phyloP scores from a whole-genome alignment of 2,329 filamentous ascomycete species.

The Furcasterigmium furcatum region DNA sequence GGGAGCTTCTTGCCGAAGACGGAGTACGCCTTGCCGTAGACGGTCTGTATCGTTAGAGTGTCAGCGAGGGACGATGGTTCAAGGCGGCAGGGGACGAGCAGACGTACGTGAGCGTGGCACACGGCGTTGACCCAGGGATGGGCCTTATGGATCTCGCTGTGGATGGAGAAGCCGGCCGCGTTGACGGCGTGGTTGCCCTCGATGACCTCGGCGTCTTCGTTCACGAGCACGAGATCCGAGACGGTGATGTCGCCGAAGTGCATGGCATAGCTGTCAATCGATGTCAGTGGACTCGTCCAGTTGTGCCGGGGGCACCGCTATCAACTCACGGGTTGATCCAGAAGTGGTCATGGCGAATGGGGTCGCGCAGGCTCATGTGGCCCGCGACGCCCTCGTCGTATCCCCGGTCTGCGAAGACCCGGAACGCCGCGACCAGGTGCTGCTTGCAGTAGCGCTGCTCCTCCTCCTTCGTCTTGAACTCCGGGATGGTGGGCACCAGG shows the following conservation, averaged over 20 bases:
- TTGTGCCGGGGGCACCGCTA: neutral
- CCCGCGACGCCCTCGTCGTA: conserved; percentile 61
- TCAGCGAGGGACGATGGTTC: too few species aligned
- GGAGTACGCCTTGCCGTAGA: conserved; percentile 64
- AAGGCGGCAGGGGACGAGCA: too few species aligned
- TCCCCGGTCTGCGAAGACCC: conserved; percentile 53
- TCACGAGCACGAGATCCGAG: conserved; percentile 5
- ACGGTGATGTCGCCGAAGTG: conserved; percentile 5
- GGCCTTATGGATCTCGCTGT: conserved; percentile 64
- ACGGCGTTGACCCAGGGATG: conserved; percentile 62
- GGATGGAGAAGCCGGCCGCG: conserved; percentile 67
- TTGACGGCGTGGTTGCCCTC: conserved; percentile 43
- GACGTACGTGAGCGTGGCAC: conserved; percentile 57
- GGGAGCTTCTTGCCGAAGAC: conserved; percentile 62
- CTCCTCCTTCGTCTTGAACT: conserved; percentile 19
- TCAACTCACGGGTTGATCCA: conserved; percentile 59
- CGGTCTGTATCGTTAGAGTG: too few species aligned
- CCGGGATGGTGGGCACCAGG: conserved; percentile 3
- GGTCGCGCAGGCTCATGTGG: conserved; percentile 59
- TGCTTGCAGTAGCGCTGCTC: conserved; percentile 50
- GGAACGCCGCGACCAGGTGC: conserved; percentile 49
- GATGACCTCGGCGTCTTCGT: conserved; percentile 7
- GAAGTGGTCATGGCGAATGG: conserved; percentile 55
- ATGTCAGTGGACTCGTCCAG: neutral
- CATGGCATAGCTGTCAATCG: neutral